These are phyloP conservation scores for Fonsecaea pedrosoi DNA, from an alignment of 2,329 filamentous ascomycete genomes.

Conservation along the genomic window DNA sequence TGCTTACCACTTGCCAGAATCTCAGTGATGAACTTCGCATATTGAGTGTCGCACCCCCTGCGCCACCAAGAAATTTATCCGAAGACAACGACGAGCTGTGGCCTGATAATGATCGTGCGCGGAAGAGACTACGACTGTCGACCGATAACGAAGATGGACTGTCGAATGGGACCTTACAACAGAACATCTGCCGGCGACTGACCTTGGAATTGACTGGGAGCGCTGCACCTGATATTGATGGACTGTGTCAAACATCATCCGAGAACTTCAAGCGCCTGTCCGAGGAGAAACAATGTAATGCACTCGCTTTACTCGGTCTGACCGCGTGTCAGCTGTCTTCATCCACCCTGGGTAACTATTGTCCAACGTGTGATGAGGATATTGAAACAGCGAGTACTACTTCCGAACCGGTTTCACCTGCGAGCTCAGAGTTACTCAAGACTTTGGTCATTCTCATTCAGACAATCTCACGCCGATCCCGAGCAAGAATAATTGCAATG, in stretches of 20 bases:
- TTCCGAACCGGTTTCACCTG: constrained; percentile 15
- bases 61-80: constrained; percentile 8
- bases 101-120: constrained; percentile 40
- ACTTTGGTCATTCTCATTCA: constrained; percentile 54
- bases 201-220: constrained; percentile 47
- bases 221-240: constrained; percentile 46
- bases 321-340: constrained; percentile 59
- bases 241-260: constrained; percentile 52
- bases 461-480: constrained; percentile 57
- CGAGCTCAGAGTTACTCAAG: constrained; percentile 48
- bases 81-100: constrained; percentile 25
- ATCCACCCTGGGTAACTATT: constrained; percentile 35
- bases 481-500: constrained; percentile 73
- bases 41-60: constrained; percentile 15
- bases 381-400: constrained; percentile 1
- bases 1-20: constrained; percentile 16
- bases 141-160: constrained; percentile 43
- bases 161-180: constrained; percentile 23
- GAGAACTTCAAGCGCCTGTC: constrained; percentile 55
- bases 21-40: constrained; percentile 25
- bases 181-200: constrained; percentile 45
- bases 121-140: constrained; percentile 48
- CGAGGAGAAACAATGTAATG: constrained; percentile 59
- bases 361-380: constrained; percentile 48
- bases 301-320: constrained; percentile 63